Evolutionary conservation across 2,329 filamentous ascomycete species (phyloP), one percentile per base, ranked within the genome.

Genomic region (Diaporthe australafricana): DNA sequence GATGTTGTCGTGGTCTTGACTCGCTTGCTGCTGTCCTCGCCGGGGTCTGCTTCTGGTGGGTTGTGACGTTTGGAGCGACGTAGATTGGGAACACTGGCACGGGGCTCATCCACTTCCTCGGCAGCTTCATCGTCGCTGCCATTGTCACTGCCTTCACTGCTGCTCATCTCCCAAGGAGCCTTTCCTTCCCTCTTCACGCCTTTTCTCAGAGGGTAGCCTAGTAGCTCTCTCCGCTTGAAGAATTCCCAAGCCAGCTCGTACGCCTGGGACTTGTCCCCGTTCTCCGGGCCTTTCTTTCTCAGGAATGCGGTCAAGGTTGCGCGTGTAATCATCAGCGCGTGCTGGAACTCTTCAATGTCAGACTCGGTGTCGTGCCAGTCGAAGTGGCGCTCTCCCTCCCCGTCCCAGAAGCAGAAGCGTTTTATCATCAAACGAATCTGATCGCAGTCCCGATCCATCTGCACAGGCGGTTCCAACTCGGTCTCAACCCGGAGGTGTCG

Each of bases 181-280:
- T 16, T n/a, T 6, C 52, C 1, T 32, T 2, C 0, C 5, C 27
- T 2, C 22, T 45, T 25, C n/a, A 32, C 35, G 17, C 38, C 48
- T 17, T 11, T 16, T 9, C 1, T 2, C 25, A n/a, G 25, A 48
- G 67, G 67, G 12, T 35, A 57, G n/a, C 66, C 66, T 1, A 60
- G 30, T 3, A 57, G 1, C 8, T 57, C 66, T 25, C 67, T 47
- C n/a, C 52, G 52, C 25, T 69, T 56, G 53, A 69, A 60, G 40
- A 69, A 69, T 35, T 69, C 67, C 67, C 67, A 69, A n/a, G 67
- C 38, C 38, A 69, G n/a, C 35, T 69, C 35, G 22, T 38, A 69
- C 5, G 53, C 67, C 47, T 50, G 38, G 27, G 67, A 57, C 5
- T 32, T 22, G 2, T 25, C 17, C 11, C 67, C 67, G 1, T 47